Evolutionary conservation across 495 filamentous ascomycete genomes (phyloP).

Genomic region (Hyaloscypha finlandica): DNA sequence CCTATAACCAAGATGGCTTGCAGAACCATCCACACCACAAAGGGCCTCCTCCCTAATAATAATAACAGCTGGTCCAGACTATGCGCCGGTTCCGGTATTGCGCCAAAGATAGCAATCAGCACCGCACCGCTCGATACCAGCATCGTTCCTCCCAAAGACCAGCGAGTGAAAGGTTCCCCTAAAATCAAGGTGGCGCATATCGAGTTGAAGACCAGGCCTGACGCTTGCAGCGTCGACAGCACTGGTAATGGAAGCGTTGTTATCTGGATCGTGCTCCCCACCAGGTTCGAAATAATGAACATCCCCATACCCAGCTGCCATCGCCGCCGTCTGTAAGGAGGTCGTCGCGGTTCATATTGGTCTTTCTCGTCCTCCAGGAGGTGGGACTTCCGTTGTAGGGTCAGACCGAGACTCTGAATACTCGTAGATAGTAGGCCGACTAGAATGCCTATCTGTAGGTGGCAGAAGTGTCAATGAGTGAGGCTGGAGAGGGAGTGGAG

Average conservation of each 20-base stretch:
- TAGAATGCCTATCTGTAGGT: conserved; percentile 76
- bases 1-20: conserved; percentile 70
- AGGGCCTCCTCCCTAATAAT: conserved; percentile 71
- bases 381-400: conserved; percentile 98
- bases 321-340: conserved; percentile 85
- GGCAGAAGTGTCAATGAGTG: conserved; percentile 6
- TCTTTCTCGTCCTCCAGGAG: conserved; percentile 94
- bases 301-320: conserved; percentile 99
- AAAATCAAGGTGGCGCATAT: conserved; percentile 94
- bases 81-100: conserved; percentile 93
- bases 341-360: conserved; percentile 74
- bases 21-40: conserved; percentile 88
- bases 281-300: conserved; percentile 91
- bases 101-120: conserved; percentile 91
- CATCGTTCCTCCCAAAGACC: conserved; percentile 84
- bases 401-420: conserved; percentile 92
- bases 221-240: conserved; percentile 92
- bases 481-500: conserved; percentile 16
- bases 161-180: conserved; percentile 89
- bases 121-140: conserved; percentile 85
- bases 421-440: conserved; percentile 92
- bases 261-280: conserved; percentile 96
- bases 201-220: conserved; percentile 96
- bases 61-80: conserved; percentile 77
- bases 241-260: conserved; percentile 94